Evolutionary conservation across 805 yeast genomes (phyloP), one percentile per base, ranked within the genome.

Genomic region (Pichia ethanolica): DNA sequence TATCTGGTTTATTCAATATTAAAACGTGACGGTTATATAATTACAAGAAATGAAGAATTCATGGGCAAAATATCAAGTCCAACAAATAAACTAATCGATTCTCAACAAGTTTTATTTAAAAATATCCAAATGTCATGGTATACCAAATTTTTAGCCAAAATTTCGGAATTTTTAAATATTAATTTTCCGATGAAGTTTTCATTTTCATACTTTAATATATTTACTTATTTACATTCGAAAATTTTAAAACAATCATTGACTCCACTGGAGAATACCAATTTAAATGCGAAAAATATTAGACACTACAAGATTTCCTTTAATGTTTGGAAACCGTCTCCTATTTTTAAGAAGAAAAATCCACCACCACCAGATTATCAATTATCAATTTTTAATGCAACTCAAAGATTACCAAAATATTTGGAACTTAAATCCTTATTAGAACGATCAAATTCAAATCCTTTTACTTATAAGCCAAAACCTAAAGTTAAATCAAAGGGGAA

Each of bases 271-370:
- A 42, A 42, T 26, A 14, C 8, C 32, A 27, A 36, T 32, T 0
- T 5, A 26, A 40, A 35, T 54, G 12, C n/a, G 27, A 27, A 63
- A 58, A 49, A 54, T 63, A 4, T 54, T 51, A 46, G 58, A 60
- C 11, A 39, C 56, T 60, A 51, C 37, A 49, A 60, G 5, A 66
- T 84, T 3, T 69, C 77, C 0, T 89, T 72, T 57, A 73, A 84
- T 58, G 86, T 87, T 3, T 90, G 97, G 96, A 89, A 86, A 62
- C 97, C 98, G 2, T 70, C 74, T 2, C 74, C 86, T 0, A 66
- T 70, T 3, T 90, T 86, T 68, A 82, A 81, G 51, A 89, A 89
- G 57, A 81, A 79, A 35, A 58, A 61, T 26, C 95, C 95, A 0
- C 81, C 83, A 0, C 42, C 59, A 3, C 95, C 97, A 1, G 90